These are phyloP conservation scores for Telopea speciosissima DNA, from an alignment of 177 flowering plant species.

Conservation along the genomic window DNA sequence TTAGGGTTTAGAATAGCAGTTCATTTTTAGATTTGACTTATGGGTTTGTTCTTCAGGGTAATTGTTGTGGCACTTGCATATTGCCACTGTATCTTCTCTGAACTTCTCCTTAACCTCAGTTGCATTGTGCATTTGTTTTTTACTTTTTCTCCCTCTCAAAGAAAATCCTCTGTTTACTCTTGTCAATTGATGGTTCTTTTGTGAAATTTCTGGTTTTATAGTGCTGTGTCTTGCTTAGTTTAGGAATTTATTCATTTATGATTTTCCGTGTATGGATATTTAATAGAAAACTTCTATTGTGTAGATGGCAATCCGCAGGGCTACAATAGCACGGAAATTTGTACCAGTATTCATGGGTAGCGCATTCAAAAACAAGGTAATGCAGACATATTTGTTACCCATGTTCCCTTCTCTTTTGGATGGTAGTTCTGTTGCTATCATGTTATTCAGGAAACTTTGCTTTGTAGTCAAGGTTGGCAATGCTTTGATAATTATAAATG, in stretches of 20 bases:
- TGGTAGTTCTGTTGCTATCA: background rate
- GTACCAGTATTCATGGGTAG: conserved; percentile 99
- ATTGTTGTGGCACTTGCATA: background rate
- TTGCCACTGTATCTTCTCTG: background rate
- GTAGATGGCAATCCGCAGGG: conserved; percentile 92
- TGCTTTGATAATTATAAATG: background rate
- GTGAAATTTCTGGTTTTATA: background rate
- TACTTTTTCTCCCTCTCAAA: background rate
- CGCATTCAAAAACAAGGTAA: conserved; percentile 98
- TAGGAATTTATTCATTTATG: background rate
- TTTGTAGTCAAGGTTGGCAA: background rate
- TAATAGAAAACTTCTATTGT: background rate
- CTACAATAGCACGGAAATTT: conserved; percentile 81
- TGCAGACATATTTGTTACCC: background rate
- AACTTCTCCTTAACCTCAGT: background rate
- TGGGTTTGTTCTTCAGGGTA: background rate
- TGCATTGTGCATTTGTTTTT: background rate
- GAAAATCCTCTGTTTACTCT: background rate
- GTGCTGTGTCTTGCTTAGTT: background rate
- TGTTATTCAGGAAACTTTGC: background rate
- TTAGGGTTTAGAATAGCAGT: background rate
- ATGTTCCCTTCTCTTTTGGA: background rate
- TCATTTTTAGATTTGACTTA: background rate
- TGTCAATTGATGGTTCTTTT: background rate
- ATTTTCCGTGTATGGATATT: background rate